Evolutionary conservation across 2,329 filamentous ascomycete genomes (phyloP), one percentile per base, ranked within the genome.

Genomic region (Graphilbum fragrans): DNA sequence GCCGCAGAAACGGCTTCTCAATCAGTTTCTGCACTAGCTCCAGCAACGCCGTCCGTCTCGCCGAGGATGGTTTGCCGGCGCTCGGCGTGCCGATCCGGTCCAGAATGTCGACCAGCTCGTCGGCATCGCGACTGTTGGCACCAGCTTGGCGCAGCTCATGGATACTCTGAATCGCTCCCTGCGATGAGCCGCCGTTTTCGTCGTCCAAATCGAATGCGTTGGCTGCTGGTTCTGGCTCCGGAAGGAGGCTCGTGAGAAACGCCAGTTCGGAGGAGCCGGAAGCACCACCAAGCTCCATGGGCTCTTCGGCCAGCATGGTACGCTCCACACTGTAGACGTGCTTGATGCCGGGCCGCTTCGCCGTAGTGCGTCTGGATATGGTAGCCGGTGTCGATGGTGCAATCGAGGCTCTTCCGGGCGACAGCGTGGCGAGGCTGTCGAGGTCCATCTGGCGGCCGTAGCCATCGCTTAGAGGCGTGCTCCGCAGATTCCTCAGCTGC

Each of bases 131-230:
- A 50, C 74, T 78, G 52, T 80, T 80, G 19, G 75, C 77, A 16
- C 78, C 78, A 5, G 77, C 76, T 45, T 80, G 73, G 39, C 76
- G 67, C 34, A 82, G 58, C 52, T 82, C 78, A 52, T 82, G 77
- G 17, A 82, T 72, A 48, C 74, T 78, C 44, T 70, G 68, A 37
- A 81, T 74, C 22, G 70, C 69, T 17, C 67, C 65, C 36, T 64
- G 66, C 18, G 61, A 60, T 12, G 61, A 59, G 16, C 60, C 50
- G 16, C 64, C 62, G 2, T 65, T 61, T 14, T 69, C 67, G 7
- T 68, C 65, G n/a, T 63, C 60, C 40, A 66, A 55, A 0, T 60
- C 55, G 35, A 59, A 57, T 2, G 49, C 50, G 35, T 43, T 55
- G 38, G 42, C 22, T 45, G 45, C 43, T 14, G 38, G 19, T 31